Evolutionary conservation across 2,329 filamentous ascomycete genomes (phyloP).

Genomic region (Claviceps lovelessii): DNA sequence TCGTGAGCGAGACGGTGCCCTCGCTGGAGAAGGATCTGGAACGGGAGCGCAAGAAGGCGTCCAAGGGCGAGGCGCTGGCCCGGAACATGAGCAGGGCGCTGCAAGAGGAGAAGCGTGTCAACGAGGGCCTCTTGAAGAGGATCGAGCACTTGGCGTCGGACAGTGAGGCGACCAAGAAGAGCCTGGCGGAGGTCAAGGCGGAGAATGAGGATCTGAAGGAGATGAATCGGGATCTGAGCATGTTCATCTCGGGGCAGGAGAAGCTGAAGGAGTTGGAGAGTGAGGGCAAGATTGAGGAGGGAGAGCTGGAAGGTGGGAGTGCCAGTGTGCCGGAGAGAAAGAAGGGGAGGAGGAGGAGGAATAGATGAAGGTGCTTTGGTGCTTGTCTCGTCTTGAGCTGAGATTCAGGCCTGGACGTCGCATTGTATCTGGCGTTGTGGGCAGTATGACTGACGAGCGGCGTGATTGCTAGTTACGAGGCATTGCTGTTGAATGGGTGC

Average conservation of each 20-base stretch:
- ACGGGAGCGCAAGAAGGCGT: conserved; percentile 52
- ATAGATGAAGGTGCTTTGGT: neutral
- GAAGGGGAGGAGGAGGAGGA: conserved; percentile 33
- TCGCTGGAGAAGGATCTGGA: conserved; percentile 58
- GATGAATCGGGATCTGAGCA: conserved; percentile 72
- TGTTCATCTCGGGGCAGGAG: conserved; percentile 76
- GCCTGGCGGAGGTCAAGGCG: conserved; percentile 40
- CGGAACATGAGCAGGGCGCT: conserved; percentile 60
- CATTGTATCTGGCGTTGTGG: too few species aligned
- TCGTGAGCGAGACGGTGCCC: conserved; percentile 44
- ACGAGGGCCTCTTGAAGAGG: conserved; percentile 65
- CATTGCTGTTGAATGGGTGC: too few species aligned
- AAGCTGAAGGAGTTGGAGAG: conserved; percentile 60
- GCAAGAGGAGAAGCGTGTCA: conserved; percentile 77
- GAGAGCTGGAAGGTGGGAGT: conserved; percentile 62
- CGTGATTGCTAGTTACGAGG: too few species aligned
- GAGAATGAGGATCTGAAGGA: conserved; percentile 66
- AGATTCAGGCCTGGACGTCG: too few species aligned
- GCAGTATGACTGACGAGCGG: too few species aligned
- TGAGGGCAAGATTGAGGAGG: conserved; percentile 43
- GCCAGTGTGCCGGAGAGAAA: conserved; percentile 50
- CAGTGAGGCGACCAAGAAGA: conserved; percentile 39
- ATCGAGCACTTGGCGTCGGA: conserved; percentile 61
- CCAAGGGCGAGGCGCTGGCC: conserved; percentile 62
- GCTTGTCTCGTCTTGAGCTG: too few species aligned